These are phyloP conservation scores for Westerdykella ornata DNA, from an alignment of 2,329 filamentous ascomycete species.

Conservation along the genomic window DNA sequence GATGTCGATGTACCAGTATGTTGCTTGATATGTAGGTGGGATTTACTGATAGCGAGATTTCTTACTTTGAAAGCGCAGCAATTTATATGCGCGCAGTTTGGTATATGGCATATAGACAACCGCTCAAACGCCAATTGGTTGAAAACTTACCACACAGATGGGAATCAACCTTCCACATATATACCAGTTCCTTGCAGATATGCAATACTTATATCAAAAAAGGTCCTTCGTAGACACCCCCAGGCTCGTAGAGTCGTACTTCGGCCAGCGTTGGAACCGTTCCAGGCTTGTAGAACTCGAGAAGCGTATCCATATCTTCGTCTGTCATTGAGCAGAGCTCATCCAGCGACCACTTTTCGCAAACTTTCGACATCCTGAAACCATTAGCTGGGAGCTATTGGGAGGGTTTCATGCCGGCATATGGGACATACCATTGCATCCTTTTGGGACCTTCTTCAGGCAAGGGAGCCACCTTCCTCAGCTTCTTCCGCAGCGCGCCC, in stretches of 20 bases:
- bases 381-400: conserved; percentile 28
- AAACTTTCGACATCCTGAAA: conserved; percentile 80
- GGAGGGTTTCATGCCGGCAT: neutral
- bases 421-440: conserved; percentile 68
- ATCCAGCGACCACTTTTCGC: conserved; percentile 77
- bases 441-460: conserved; percentile 71
- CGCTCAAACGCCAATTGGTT: no score
- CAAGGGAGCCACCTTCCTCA: conserved; percentile 69
- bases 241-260: conserved; percentile 36
- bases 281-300: conserved; percentile 61
- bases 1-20: no score
- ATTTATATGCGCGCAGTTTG: no score
- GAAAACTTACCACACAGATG: no score
- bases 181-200: no score
- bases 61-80: no score
- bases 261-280: conserved; percentile 41
- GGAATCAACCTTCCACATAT: no score
- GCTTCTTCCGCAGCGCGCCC: conserved; percentile 68
- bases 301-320: conserved; percentile 71
- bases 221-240: conserved; percentile 43
- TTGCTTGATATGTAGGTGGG: no score
- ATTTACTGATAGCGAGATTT: no score
- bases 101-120: no score
- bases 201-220: conserved; percentile 32
- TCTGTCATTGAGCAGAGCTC: conserved; percentile 78